These are phyloP conservation scores for Ochromonas danica DNA, from an alignment of 108 stramenopile genomes.

Conservation along the genomic window DNA sequence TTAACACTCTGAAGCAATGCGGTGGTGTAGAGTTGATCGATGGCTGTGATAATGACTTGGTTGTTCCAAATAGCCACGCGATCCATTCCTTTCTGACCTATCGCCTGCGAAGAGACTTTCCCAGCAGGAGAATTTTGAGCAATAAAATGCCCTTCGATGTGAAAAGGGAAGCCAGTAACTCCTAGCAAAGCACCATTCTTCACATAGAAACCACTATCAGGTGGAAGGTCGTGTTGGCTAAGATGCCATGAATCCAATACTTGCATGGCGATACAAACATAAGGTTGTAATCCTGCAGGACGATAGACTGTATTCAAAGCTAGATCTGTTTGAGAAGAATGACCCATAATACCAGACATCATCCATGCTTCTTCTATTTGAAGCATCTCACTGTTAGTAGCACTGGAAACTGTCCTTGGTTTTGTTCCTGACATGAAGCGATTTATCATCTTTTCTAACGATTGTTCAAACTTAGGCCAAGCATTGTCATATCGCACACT, in stretches of 20 bases:
- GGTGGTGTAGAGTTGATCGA: not conserved
- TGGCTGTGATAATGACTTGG: not conserved
- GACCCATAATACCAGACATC: not conserved
- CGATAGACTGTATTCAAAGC: not conserved
- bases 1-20: not conserved
- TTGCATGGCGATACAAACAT: not conserved
- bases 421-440: not conserved
- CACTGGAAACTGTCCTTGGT: not conserved
- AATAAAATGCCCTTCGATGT: constrained; percentile 21
- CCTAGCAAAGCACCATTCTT: not conserved
- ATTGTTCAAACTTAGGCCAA: not conserved
- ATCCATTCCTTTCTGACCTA: not conserved
- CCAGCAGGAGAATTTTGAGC: no score
- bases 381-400: not conserved
- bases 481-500: not conserved
- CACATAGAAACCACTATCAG: not conserved
- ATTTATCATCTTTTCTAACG: not conserved
- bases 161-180: constrained; percentile 21
- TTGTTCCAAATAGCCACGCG: not conserved
- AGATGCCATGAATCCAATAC: not conserved
- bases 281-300: not conserved
- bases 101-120: not conserved
- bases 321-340: not conserved
- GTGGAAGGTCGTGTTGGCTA: not conserved
- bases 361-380: not conserved